Base-by-base conservation (phyloP, 129 eudicot species). In the Tagetes patula region DNA sequence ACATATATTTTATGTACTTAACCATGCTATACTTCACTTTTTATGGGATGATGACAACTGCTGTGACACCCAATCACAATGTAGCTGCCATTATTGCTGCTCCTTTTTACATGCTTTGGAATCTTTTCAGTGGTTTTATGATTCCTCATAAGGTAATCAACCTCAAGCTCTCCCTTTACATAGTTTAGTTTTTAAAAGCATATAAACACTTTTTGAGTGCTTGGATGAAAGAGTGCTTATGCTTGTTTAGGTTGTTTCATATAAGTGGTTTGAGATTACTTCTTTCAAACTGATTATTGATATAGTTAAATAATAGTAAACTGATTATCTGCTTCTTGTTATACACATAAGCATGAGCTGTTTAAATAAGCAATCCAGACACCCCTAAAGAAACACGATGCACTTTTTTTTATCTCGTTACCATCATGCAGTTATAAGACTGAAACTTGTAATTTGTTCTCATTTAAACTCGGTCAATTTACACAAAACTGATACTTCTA, bases 51-150 rank as follows among this genome's bases (percentile, higher is more conserved):
- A 94, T 94, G 98, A 94, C 97, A 2, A 94, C 98, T 56, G 98
- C 98, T 14, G 77, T 94, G 75, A 94, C 96, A 0, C 98, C 98
- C 39, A 94, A 94, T 78, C 98, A 94, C 82, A 86, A 94, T 53
- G 96, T 94, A 37, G 98, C 96, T 72, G 90, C 98, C 71, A 86
- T 94, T 40, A 88, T 94, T 58, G 96, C 85, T 74, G 97, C 98
- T 79, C 98, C 98, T 9, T 94, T 90, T 79, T 94, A 94, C 85
- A 94, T 94, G 98, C 83, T 94, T 5, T 94, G 98, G 98, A 94
- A 94, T 85, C 96, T 94, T 75, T 94, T 94, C 84, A 86, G 97
- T 76, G 98, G 98, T 54, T 90, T 94, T 74, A 88, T 94, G 98
- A 94, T 94, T 65, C 98, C 98, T 67, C 87, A 87, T 84, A 88